Evolutionary conservation across 116 monocot species (phyloP), one percentile per base, ranked within the genome.

Genomic region (Papilionanthe hybrid): DNA sequence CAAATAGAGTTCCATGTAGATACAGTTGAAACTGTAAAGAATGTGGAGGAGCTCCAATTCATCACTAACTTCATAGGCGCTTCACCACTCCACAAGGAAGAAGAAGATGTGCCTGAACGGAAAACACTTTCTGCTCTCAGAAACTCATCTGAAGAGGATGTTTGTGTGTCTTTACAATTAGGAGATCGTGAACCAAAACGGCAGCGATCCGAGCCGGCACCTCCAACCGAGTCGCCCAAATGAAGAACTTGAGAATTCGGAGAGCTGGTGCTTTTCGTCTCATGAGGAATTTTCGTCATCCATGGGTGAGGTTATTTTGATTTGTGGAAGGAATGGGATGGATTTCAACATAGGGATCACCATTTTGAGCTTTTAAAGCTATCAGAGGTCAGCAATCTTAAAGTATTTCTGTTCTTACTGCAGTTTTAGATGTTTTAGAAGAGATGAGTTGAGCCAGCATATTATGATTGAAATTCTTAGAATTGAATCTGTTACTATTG

Each of bases 21-120:
- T 53, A 77, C 81, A 11, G 75, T 79, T 11, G 81, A 81, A 5
- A 78, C 75, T 2, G 71, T 68, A 27, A 84, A 78, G 44, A 83
- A 87, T 77, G 82, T 91, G 28, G 89, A 90, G 80, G 90, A 91
- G 82, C 91, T 85, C 47, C 94, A 88, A 72, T 94, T 94, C 85
- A 91, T 94, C 43, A 86, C 90, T 20, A 94, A 84, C 82, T 89
- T 93, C 32, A 81, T 84, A n/a, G 81, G 81, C 32, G 82, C 84
- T 83, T 90, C 89, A 13, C 90, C 94, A 11, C 58, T 88, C 37
- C 86, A 79, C 27, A 72, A 72, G 11, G 82, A 75, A 30, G 82
- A 86, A 72, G 91, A 83, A 78, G 86, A 72, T 25, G 66, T 56
- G 10, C 37, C 75, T 28, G 87, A 85, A 78, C 65, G 60, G 20